A percentile compares a stretch with the other conserved stretches of the same genome.
Evolutionary conservation across 805 yeast genomes (phyloP).

Genomic region (Limtongozyma cylindracea): DNA sequence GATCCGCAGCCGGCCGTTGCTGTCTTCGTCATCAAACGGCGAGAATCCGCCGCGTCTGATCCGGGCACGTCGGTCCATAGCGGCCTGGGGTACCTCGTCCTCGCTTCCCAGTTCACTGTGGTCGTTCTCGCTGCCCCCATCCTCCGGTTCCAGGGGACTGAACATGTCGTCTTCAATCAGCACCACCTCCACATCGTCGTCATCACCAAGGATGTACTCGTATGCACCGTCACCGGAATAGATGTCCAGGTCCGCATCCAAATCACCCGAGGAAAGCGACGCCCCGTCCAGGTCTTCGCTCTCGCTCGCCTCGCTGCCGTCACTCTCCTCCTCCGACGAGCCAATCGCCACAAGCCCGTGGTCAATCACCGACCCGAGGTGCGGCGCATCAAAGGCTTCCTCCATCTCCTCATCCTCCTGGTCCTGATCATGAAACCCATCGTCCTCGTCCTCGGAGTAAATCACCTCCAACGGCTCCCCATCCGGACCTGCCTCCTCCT

Average conservation of each 20-base stretch:
- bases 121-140: conserved; percentile 9
- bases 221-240: conserved; percentile 2
- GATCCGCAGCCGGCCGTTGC: conserved; percentile 4
- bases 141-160: conserved; percentile 7
- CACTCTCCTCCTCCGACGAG: too few species aligned
- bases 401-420: conserved; percentile 4
- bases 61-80: conserved; percentile 3
- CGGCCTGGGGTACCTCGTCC: too few species aligned
- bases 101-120: conserved; percentile 5
- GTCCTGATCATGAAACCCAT: conserved; percentile 5
- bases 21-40: conserved; percentile 6
- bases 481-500: too few species aligned
- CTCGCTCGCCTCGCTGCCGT: conserved; percentile 1
- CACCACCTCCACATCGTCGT: conserved; percentile 11
- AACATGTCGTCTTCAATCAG: conserved; percentile 11
- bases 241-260: conserved; percentile 1
- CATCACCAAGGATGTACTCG: conserved; percentile 6
- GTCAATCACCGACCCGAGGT: too few species aligned
- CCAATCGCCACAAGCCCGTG: too few species aligned
- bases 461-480: conserved; percentile 15
- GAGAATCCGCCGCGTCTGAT: conserved; percentile 14
- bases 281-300: conserved; percentile 1
- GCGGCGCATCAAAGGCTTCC: conserved; percentile 1
- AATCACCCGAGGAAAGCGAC: conserved; percentile 1
- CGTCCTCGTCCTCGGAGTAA: conserved; percentile 5